A percentile compares a stretch with the other conserved stretches of the same genome.
Conservation (phyloP, 2,329 filamentous ascomycete genomes). For the Phialocephala subalpina region DNA sequence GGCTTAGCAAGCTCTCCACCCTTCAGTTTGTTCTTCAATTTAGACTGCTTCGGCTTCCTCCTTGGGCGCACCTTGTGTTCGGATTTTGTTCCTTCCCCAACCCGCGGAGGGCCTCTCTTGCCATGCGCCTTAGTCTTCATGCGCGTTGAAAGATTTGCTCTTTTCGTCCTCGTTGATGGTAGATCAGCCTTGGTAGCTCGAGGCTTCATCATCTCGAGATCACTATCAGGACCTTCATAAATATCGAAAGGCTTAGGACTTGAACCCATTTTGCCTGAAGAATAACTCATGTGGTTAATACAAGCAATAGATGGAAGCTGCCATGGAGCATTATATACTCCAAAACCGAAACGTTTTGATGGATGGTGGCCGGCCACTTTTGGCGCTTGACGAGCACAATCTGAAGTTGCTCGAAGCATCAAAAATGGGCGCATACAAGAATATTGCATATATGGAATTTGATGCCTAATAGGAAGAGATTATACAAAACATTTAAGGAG, state of each 20-base stretch:
- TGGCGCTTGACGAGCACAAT: no score
- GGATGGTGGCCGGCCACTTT: no score
- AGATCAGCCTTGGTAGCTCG: slow-evolving; percentile 3
- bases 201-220: slow-evolving; percentile 8
- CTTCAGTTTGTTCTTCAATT: slow-evolving; percentile 1
- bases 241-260: slow-evolving; percentile 1
- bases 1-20: slow-evolving; percentile 5
- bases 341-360: no score
- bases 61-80: neutral
- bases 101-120: neutral
- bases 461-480: no score
- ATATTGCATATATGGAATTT: no score
- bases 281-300: slow-evolving; percentile 6
- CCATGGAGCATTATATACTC: no score
- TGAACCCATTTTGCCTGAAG: slow-evolving; percentile 1
- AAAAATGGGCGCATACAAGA: no score
- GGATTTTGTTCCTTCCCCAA: slow-evolving; percentile 1
- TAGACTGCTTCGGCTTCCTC: slow-evolving; percentile 11
- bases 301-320: no score
- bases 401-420: no score
- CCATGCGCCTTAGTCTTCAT: neutral
- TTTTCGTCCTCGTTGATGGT: slow-evolving; percentile 2
- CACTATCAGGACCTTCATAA: slow-evolving; percentile 6
- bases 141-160: slow-evolving; percentile 6
- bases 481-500: no score